Percentiles rank a stretch among this genome's conserved stretches.
phyloP scores from a whole-genome alignment of 225 moss, liverwort and hornwort genomes.

The Sphagnum tenellum region DNA sequence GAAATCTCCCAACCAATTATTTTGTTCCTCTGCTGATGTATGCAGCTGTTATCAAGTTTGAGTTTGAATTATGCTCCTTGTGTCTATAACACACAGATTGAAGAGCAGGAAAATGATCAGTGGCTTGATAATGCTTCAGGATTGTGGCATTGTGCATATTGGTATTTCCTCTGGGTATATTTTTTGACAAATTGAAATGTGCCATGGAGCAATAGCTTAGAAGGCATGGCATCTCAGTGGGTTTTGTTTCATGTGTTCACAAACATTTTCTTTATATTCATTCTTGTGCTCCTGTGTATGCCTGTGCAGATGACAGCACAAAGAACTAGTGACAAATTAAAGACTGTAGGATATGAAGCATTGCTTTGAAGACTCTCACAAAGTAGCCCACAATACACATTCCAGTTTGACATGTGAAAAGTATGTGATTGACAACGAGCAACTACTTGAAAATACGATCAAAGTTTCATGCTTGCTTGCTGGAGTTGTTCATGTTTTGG shows the following conservation, averaged over 20 bases:
- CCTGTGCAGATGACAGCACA: neutral
- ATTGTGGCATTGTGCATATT: conserved; percentile 48
- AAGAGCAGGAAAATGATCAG: conserved; percentile 57
- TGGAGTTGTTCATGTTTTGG: too few species aligned
- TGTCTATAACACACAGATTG: conserved; percentile 36
- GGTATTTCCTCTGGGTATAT: conserved; percentile 38
- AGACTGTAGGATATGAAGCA: neutral
- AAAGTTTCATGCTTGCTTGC: too few species aligned
- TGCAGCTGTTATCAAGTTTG: too few species aligned
- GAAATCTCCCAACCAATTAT: too few species aligned
- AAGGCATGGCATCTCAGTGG: neutral
- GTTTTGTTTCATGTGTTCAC: neutral
- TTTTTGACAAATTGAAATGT: conserved; percentile 26
- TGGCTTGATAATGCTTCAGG: conserved; percentile 41
- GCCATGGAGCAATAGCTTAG: neutral
- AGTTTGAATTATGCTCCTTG: conserved; percentile 10
- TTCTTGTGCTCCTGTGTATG: too few species aligned
- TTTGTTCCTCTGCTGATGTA: too few species aligned
- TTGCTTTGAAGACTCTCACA: neutral
- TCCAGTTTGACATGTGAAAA: too few species aligned
- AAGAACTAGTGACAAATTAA: neutral
- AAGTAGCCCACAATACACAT: neutral
- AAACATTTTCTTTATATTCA: neutral
- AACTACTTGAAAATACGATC: too few species aligned
- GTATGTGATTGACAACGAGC: too few species aligned